Evolutionary conservation across 2,329 filamentous ascomycete species (phyloP).

Genomic region (Stachybotrys echinatus): DNA sequence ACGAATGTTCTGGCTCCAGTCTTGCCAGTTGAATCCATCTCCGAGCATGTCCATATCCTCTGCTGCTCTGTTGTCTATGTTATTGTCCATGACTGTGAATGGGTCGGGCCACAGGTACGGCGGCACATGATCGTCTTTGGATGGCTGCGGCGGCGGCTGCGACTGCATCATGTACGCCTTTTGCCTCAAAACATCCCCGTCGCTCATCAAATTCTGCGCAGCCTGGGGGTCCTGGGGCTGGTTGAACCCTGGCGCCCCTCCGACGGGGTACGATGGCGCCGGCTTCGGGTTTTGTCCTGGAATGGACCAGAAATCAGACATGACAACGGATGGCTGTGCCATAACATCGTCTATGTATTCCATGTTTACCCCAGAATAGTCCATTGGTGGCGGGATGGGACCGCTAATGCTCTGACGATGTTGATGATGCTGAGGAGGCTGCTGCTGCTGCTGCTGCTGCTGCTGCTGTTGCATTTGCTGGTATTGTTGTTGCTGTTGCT

Average conservation of each 20-base stretch:
- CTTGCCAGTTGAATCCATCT: constrained; percentile 42
- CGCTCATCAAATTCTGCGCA: constrained; percentile 5
- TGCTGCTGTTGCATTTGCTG: no score
- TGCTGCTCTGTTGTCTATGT: constrained; percentile 17
- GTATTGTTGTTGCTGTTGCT: no score
- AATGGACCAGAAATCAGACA: constrained; percentile 26
- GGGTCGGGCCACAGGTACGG: constrained; percentile 37
- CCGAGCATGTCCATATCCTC: constrained; percentile 35
- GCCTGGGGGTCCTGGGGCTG: neutral
- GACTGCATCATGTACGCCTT: constrained; percentile 10
- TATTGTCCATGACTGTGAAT: constrained; percentile 21
- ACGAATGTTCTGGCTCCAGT: constrained; percentile 38
- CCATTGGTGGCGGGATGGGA: no score
- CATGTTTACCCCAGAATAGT: neutral
- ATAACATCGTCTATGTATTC: constrained; percentile 30
- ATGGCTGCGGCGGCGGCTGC: constrained; percentile 11
- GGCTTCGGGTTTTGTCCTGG: neutral
- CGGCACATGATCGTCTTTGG: constrained; percentile 27
- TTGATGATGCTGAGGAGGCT: no score
- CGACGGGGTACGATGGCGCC: neutral
- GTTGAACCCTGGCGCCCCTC: neutral
- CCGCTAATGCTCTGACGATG: no score
- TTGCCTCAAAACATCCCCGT: constrained; percentile 10
- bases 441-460: no score
- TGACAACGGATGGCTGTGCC: constrained; percentile 27